Percentiles rank a stretch among this genome's conserved stretches.
phyloP scores from a whole-genome alignment of 352 stramenopile species.

The Globisporangium nodosum region DNA sequence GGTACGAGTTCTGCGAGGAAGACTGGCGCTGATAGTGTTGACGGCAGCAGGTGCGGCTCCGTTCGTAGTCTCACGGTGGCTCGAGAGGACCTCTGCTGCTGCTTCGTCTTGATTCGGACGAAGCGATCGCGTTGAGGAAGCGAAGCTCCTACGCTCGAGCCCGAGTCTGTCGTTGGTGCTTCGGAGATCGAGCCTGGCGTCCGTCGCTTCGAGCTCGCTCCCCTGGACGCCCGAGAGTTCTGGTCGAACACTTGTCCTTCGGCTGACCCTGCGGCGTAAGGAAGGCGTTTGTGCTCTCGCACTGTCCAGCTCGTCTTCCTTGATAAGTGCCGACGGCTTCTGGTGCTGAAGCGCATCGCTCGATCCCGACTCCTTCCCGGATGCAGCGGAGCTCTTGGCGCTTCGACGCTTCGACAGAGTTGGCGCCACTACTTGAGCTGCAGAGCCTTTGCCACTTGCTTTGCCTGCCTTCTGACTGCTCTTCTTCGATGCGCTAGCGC shows the following conservation, averaged over 20 bases:
- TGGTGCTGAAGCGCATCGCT: background rate
- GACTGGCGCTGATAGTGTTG: background rate
- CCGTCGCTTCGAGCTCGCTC: background rate
- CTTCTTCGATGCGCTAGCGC: background rate
- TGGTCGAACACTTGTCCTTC: background rate
- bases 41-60: background rate
- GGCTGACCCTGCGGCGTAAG: background rate
- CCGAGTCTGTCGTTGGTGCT: too few relatives aligned
- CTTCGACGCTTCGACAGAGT: background rate
- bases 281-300: background rate
- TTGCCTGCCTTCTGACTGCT: background rate
- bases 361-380: background rate
- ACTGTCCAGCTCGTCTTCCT: background rate
- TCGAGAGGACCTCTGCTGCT: too few relatives aligned
- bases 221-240: background rate
- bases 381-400: background rate
- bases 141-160: background rate
- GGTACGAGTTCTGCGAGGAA: background rate
- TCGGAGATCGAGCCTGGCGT: too few relatives aligned
- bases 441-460: background rate
- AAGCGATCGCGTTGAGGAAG: background rate
- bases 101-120: background rate
- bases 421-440: background rate
- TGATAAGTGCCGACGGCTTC: background rate
- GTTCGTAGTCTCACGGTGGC: background rate